phyloP scores from a whole-genome alignment of 495 filamentous ascomycete genomes.

The Aspergillus nanangensis region DNA sequence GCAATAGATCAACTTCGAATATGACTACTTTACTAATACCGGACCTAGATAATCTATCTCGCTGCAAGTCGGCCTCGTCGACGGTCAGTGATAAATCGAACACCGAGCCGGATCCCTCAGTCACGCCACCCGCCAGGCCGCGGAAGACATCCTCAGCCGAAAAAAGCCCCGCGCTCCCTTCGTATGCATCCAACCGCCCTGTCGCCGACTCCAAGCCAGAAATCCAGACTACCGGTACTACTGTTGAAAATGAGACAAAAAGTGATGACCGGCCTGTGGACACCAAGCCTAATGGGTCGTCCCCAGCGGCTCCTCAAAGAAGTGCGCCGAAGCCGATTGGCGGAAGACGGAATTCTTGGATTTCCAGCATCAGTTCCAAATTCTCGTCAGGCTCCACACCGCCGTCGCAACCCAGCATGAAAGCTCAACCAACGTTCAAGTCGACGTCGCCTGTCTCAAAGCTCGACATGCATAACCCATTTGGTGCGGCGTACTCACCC shows the following conservation, averaged over 20 bases:
- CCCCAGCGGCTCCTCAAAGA: conserved; percentile 24
- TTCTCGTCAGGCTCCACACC: conserved; percentile 69
- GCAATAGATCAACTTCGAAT: neutral
- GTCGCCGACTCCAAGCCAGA: conserved; percentile 12
- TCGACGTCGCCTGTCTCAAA: conserved; percentile 32
- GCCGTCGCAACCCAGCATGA: conserved; percentile 39
- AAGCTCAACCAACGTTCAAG: conserved; percentile 40
- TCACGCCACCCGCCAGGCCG: conserved; percentile 14
- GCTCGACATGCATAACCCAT: conserved; percentile 42
- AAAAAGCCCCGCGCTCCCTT: conserved; percentile 17
- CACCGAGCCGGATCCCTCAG: conserved; percentile 16
- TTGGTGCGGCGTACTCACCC: conserved; percentile 50
- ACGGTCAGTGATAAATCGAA: conserved; percentile 22
- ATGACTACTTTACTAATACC: conserved; percentile 4
- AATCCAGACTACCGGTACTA: conserved; percentile 9
- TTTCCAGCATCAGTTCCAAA: conserved; percentile 87
- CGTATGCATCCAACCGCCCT: conserved; percentile 12
- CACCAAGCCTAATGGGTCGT: conserved; percentile 18
- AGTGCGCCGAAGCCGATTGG: conserved; percentile 36
- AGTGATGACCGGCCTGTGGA: conserved; percentile 16
- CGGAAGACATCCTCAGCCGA: conserved; percentile 13
- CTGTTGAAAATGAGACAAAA: conserved; percentile 19
- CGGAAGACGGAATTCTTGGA: conserved; percentile 75
- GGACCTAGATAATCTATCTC: conserved; percentile 33
- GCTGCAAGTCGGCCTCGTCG: conserved; percentile 36